Evolutionary conservation across 345 rosid species (phyloP).

Genomic region (Linum lewisii): DNA sequence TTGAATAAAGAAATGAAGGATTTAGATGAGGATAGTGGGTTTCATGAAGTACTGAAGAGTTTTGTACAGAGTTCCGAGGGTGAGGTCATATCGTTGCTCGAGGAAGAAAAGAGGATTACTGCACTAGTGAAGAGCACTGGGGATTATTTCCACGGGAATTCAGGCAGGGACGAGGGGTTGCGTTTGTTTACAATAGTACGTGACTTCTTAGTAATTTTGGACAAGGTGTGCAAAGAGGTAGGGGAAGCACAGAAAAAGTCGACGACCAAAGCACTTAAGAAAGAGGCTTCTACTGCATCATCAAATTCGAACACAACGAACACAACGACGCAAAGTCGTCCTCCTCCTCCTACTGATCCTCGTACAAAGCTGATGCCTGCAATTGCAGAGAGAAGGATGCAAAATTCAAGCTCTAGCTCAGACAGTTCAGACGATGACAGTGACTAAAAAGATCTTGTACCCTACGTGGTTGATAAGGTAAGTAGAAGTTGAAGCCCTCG

Average conservation of each 20-base stretch:
- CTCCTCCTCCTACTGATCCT: slow-evolving; percentile 32
- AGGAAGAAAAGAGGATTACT: slow-evolving; percentile 84
- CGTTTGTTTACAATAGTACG: slow-evolving; percentile 69
- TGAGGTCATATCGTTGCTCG: slow-evolving; percentile 47
- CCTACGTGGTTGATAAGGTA: neutral
- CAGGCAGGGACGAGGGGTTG: slow-evolving; percentile 84
- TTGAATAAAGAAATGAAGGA: slow-evolving; percentile 63
- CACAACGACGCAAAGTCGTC: slow-evolving; percentile 8
- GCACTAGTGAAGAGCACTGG: slow-evolving; percentile 83
- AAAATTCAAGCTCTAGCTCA: slow-evolving; percentile 30
- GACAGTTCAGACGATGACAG: slow-evolving; percentile 35
- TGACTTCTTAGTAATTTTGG: slow-evolving; percentile 74
- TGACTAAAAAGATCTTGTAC: neutral
- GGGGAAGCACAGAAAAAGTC: slow-evolving; percentile 43
- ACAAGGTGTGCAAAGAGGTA: slow-evolving; percentile 81
- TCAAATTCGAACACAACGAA: slow-evolving; percentile 36
- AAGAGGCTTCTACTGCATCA: slow-evolving; percentile 39
- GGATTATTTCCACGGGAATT: slow-evolving; percentile 93
- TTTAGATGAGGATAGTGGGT: slow-evolving; percentile 62
- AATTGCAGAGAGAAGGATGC: slow-evolving; percentile 46
- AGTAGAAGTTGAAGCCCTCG: neutral
- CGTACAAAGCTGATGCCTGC: slow-evolving; percentile 68
- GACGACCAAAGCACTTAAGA: slow-evolving; percentile 30
- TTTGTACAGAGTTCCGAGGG: slow-evolving; percentile 74
- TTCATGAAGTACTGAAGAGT: slow-evolving; percentile 54